Evolutionary conservation across 306 rosid genomes (phyloP).

Genomic region (Luffa acutangula): DNA sequence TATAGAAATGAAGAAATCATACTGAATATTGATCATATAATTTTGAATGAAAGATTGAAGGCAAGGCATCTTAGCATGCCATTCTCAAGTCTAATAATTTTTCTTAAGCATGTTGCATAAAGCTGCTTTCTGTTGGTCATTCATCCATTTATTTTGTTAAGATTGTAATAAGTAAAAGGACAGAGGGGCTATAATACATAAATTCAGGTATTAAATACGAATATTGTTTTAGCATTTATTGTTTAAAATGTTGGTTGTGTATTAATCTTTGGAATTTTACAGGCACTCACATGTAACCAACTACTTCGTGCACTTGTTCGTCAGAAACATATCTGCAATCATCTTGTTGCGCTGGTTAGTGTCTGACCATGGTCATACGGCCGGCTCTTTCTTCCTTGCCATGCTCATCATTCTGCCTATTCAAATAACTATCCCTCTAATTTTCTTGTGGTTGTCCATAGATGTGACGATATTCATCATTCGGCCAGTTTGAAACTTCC

Average conservation of each 20-base stretch:
- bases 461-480: neutral
- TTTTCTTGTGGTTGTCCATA: neutral
- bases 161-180: neutral
- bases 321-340: slow-evolving; percentile 70
- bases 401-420: neutral
- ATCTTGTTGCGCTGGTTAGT: slow-evolving; percentile 65
- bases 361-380: neutral
- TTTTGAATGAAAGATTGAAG: neutral
- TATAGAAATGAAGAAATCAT: neutral
- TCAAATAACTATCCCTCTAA: neutral
- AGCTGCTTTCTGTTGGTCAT: neutral
- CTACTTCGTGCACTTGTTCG: slow-evolving; percentile 78
- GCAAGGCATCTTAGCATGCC: neutral
- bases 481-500: neutral
- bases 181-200: neutral
- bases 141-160: neutral
- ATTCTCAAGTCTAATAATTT: neutral
- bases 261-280: slow-evolving; percentile 19
- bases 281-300: slow-evolving; percentile 77
- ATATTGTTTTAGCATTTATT: neutral
- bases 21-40: neutral
- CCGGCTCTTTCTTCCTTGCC: neutral
- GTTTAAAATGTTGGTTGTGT: neutral
- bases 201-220: neutral
- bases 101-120: neutral